Base-by-base conservation (phyloP, 139 green algal genomes). In the Astrephomene gubernaculifera region DNA sequence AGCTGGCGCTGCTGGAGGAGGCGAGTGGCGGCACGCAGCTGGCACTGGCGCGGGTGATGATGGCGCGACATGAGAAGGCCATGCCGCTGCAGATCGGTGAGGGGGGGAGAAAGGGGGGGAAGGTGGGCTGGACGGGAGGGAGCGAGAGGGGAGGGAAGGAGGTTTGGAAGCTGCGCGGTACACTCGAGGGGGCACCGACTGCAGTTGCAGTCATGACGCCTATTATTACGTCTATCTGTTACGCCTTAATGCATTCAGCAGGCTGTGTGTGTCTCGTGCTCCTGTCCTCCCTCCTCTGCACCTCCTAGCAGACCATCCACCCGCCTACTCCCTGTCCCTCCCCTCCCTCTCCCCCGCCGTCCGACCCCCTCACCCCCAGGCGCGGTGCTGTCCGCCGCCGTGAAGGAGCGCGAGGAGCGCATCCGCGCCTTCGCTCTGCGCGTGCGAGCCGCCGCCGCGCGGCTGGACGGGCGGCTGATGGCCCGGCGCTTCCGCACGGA, bases 361-460 rank as follows among this genome's bases (percentile, higher is more conserved):
- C 38, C 29, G 12, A 57, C 49, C n/a, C 61, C 61, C 35, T 49
- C 65, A 3, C 14, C 65, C n/a, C 43, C 75, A 90, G 87, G 87
- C 21, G 49, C 82, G 1, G 38, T 78, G 36, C 82, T 93, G 43
- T 79, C 86, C 1, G 75, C 68, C 29, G 88, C 87, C 35, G 84
- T 92, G 45, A 89, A 93, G 86, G 80, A 89, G 36, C 73, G 90
- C 29, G 87, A 93, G 83, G 82, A 86, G 44, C 79, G 88, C 38
- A 86, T 93, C 78, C 89, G 63, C 79, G 67, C 84, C 36, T 93
- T 91, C 82, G 80, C 79, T 14, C 53, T 91, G 61, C 87, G 90
- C 24, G 60, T 93, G 5, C 86, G 83, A 17, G 74, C 90, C 31
- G 83, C 90, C 5, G 82, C 79, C 10, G 73, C 71, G 25, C 76